Conservation (phyloP, 306 rosid genomes). For the Argentina anserina region DNA sequence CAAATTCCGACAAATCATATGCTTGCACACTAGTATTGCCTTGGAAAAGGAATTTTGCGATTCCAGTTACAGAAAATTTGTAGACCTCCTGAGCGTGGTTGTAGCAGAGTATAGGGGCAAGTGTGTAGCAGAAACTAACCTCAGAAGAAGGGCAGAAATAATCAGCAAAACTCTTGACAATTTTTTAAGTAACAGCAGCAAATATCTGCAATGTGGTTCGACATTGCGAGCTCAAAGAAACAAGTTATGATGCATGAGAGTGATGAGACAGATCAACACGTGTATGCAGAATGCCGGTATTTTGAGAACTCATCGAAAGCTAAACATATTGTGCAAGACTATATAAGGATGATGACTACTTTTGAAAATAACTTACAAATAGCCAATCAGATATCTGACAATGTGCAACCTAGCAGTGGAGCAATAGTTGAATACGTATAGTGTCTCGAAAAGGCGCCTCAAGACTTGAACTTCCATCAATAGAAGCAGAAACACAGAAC, state of each 20-base stretch:
- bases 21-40: slow-evolving; percentile 67
- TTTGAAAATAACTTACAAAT: slow-evolving; percentile 55
- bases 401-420: slow-evolving; percentile 78
- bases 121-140: slow-evolving; percentile 76
- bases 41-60: slow-evolving; percentile 54
- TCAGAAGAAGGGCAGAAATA: slow-evolving; percentile 33
- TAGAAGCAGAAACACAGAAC: slow-evolving; percentile 65
- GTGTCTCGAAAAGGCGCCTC: slow-evolving; percentile 64
- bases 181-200: background rate
- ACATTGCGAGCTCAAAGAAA: no score
- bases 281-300: background rate
- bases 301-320: background rate
- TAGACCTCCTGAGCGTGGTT: slow-evolving; percentile 55
- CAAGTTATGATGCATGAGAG: background rate
- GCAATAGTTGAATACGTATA: slow-evolving; percentile 68
- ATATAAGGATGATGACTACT: background rate
- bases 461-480: slow-evolving; percentile 73
- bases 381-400: slow-evolving; percentile 68
- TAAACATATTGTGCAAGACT: slow-evolving; percentile 7
- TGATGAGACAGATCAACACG: background rate
- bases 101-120: slow-evolving; percentile 74
- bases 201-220: background rate
- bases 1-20: slow-evolving; percentile 41
- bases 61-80: slow-evolving; percentile 35
- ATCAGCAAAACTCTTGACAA: slow-evolving; percentile 29